Evolutionary conservation across 164 flowering plant species (phyloP).

Genomic region (Piper betle): DNA sequence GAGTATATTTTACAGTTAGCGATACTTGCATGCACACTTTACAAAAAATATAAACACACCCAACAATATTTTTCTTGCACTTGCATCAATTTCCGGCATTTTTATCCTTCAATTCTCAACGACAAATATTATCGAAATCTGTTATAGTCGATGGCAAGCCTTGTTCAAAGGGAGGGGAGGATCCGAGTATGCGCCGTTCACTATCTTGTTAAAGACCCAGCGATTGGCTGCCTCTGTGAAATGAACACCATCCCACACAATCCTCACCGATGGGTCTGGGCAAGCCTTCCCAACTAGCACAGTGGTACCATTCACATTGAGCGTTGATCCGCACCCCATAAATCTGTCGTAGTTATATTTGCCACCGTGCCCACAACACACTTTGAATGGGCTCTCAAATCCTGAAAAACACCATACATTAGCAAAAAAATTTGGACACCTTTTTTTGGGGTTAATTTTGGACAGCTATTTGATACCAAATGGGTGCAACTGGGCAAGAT

Average conservation of each 20-base stretch:
- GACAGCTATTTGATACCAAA: too few species aligned
- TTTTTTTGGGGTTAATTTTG: too few species aligned
- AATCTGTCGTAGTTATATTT: conserved; percentile 50
- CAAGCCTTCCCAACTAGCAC: conserved; percentile 41
- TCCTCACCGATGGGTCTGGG: conserved; percentile 30
- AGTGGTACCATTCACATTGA: conserved; percentile 28
- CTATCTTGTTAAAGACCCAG: conserved; percentile 40
- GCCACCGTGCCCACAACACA: conserved; percentile 81
- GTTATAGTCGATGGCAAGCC: conserved; percentile 19
- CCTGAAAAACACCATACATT: conserved; percentile 40
- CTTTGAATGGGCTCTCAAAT: conserved; percentile 35
- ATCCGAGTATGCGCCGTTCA: conserved; percentile 46
- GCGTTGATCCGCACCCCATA: conserved; percentile 44
- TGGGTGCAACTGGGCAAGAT: too few species aligned
- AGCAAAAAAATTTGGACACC: too few species aligned
- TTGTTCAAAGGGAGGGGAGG: conserved; percentile 33
- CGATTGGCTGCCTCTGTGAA: conserved; percentile 74
- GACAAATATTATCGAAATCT: too few species aligned
- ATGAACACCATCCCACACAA: conserved; percentile 83
- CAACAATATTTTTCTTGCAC: too few species aligned
- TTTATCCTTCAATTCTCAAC: too few species aligned
- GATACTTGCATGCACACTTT: too few species aligned
- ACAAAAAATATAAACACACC: too few species aligned
- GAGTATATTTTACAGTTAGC: too few species aligned
- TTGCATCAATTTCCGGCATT: too few species aligned